Evolutionary conservation across 2,329 filamentous ascomycete species (phyloP).

Genomic region (Ramichloridium luteum): DNA sequence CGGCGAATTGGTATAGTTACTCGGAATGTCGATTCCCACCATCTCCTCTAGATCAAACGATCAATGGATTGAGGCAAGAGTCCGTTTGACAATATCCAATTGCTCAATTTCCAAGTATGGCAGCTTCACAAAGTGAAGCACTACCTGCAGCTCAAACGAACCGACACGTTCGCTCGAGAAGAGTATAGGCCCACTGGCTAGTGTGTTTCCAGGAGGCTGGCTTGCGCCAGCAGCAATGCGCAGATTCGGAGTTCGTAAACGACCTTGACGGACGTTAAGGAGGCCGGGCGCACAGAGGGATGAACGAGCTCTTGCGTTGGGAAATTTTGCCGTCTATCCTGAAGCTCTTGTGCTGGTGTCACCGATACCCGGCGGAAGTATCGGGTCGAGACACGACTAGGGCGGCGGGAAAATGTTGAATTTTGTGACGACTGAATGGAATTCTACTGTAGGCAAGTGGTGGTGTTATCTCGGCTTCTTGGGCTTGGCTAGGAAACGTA

Average conservation of each 20-base stretch:
- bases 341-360: conserved; percentile 54
- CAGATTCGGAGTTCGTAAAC: conserved; percentile 34
- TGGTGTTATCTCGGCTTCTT: conserved; percentile 69
- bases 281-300: conserved; percentile 72
- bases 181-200: conserved; percentile 82
- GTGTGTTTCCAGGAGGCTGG: conserved; percentile 54
- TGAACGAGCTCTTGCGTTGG: conserved; percentile 67
- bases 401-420: too few relatives aligned
- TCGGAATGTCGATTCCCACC: conserved; percentile 70
- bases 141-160: conserved; percentile 97
- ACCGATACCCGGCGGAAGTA: conserved; percentile 76
- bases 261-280: conserved; percentile 74
- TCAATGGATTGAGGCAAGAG: neutral
- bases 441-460: conserved; percentile 9
- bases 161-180: conserved; percentile 77
- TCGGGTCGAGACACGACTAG: conserved; percentile 59
- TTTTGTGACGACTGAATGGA: neutral
- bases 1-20: conserved; percentile 64
- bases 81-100: neutral
- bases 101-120: neutral
- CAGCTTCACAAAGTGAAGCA: conserved; percentile 56
- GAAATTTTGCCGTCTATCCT: conserved; percentile 68
- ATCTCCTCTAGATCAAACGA: conserved; percentile 47
- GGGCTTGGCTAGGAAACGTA: conserved; percentile 88
- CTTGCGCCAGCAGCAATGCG: conserved; percentile 69